Evolutionary conservation across 208 protist species (phyloP).

Genomic region (Trypanosoma mega): DNA sequence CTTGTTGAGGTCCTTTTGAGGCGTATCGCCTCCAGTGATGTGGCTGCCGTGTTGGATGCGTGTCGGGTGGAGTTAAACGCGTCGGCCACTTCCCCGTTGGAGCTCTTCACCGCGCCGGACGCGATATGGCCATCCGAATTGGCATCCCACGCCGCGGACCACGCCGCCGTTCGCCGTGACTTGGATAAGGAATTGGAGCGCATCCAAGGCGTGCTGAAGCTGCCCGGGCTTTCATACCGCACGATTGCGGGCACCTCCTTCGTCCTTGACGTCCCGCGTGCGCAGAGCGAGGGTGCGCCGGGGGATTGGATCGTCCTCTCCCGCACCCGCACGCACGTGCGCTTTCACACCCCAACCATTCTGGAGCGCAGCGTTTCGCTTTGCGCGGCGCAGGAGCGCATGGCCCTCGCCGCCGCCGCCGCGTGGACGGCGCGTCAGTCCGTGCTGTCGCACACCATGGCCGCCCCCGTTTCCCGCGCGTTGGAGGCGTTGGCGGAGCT

Average conservation of each 20-base stretch:
- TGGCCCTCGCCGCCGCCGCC: conserved; percentile 44
- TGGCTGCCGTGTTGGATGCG: no score
- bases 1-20: no score
- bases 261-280: conserved; percentile 67
- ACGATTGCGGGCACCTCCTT: conserved; percentile 79
- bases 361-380: conserved; percentile 50
- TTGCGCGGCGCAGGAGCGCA: conserved; percentile 68
- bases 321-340: conserved; percentile 79
- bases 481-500: conserved; percentile 49
- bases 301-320: conserved; percentile 72
- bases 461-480: no score
- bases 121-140: conserved; percentile 30
- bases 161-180: conserved; percentile 32
- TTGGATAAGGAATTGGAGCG: conserved; percentile 65
- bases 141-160: conserved; percentile 35
- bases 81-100: no score
- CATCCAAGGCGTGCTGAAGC: conserved; percentile 39
- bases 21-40: no score
- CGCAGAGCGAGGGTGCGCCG: conserved; percentile 47
- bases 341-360: conserved; percentile 73
- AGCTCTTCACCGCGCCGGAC: conserved; percentile 44
- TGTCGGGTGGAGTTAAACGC: no score
- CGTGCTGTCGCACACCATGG: conserved; percentile 24
- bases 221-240: conserved; percentile 74
- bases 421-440: conserved; percentile 60